Conservation (phyloP, 2,329 filamentous ascomycete species). For the Ascochyta pisi region DNA sequence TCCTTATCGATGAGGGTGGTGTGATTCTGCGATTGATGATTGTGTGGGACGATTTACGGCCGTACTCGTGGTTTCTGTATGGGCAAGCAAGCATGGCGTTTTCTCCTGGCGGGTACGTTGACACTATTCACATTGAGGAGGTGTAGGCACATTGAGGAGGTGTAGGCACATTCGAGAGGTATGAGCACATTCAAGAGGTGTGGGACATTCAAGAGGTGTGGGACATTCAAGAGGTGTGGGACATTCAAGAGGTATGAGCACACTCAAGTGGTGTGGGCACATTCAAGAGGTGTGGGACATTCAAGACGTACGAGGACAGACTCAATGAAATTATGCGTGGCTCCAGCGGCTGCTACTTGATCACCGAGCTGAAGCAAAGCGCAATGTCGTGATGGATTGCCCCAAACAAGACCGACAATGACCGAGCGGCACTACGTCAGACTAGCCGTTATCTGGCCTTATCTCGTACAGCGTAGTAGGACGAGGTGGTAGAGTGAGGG, state of each 20-base stretch:
- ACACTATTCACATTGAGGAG: too few species aligned
- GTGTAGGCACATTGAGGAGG: too few species aligned
- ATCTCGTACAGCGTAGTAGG: constrained; percentile 18
- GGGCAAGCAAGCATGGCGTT: constrained; percentile 11
- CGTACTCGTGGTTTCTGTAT: background rate
- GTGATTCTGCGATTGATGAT: background rate
- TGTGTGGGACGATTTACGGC: background rate
- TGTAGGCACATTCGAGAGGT: too few species aligned
- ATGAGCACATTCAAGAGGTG: too few species aligned
- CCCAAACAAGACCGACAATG: background rate
- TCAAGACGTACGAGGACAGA: background rate
- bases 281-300: too few species aligned
- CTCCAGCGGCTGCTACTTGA: background rate
- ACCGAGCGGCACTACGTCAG: constrained; percentile 14
- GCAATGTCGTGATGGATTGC: background rate
- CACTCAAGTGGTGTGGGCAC: too few species aligned
- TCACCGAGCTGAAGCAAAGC: background rate
- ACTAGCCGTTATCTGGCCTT: constrained; percentile 34
- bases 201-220: too few species aligned
- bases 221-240: too few species aligned
- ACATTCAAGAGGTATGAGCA: too few species aligned
- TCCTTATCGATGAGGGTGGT: constrained; percentile 43
- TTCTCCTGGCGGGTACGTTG: background rate
- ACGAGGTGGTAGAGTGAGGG: background rate
- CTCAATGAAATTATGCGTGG: background rate